Conservation (phyloP, 2,329 filamentous ascomycete genomes). For the Colletotrichum tamarilloi region DNA sequence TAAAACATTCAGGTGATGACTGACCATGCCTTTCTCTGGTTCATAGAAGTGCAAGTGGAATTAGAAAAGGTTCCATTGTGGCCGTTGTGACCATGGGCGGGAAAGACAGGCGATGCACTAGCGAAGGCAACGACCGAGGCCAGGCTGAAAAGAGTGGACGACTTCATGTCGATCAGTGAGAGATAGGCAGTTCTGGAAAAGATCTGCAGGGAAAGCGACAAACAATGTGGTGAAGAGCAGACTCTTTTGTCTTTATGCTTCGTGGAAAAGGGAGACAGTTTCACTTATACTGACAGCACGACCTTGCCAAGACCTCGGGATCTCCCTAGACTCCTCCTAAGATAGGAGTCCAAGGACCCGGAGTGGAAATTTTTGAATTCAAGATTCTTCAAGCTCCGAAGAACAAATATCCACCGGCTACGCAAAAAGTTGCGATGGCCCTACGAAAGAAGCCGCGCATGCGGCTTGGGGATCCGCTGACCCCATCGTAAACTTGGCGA, state of each 20-base stretch:
- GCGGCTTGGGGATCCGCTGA: neutral
- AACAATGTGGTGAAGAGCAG: too few relatives aligned
- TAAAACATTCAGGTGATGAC: neutral
- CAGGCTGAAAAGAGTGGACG: constrained; percentile 18
- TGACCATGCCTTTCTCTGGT: constrained; percentile 22
- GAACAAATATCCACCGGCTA: neutral
- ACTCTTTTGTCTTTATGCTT: too few relatives aligned
- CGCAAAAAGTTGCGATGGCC: neutral
- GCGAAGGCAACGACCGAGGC: constrained; percentile 3
- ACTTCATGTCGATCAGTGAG: constrained; percentile 14
- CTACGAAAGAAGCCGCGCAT: constrained; percentile 1
- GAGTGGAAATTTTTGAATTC: neutral
- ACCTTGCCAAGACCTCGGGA: neutral
- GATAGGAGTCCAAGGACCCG: neutral
- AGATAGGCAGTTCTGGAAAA: neutral
- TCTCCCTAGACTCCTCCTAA: neutral
- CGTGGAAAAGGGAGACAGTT: neutral
- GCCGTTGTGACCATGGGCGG: too few relatives aligned
- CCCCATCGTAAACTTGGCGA: neutral
- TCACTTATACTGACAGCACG: constrained; percentile 7
- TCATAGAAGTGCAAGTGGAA: constrained; percentile 18
- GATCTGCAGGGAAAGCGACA: neutral
- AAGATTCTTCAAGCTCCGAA: neutral
- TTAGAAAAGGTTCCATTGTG: constrained; percentile 10
- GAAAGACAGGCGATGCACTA: constrained; percentile 1